Percentiles rank a stretch among this genome's conserved stretches.
Evolutionary conservation across 257 asterid genomes (phyloP).

Genomic region (Eucommia ulmoides): DNA sequence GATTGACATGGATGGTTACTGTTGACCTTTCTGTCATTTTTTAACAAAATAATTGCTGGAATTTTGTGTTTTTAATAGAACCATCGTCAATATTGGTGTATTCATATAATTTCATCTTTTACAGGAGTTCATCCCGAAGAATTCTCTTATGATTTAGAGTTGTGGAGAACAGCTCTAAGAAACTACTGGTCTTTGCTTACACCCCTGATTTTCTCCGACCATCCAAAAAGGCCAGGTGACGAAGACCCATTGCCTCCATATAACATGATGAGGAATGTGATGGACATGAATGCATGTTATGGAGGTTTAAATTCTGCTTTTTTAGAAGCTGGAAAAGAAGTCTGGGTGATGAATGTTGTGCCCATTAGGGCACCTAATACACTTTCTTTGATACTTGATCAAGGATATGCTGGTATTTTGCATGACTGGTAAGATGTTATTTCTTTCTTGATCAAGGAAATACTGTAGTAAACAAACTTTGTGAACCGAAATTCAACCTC

Average conservation of each 20-base stretch:
- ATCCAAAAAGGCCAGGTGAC: conserved; percentile 3
- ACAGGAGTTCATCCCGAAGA: conserved; percentile 72
- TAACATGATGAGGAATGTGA: conserved; percentile 88
- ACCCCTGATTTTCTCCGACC: conserved; percentile 54
- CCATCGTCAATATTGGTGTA: not conserved
- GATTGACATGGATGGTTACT: not conserved
- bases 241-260: conserved; percentile 69
- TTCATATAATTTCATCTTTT: not conserved
- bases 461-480: no score
- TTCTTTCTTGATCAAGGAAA: not conserved
- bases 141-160: conserved; percentile 53
- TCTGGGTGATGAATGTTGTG: conserved; percentile 94
- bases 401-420: conserved; percentile 64
- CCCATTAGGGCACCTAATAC: conserved; percentile 58
- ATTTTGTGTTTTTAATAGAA: not conserved
- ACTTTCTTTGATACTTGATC: conserved; percentile 68
- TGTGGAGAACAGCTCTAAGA: conserved; percentile 65
- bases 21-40: no score
- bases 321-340: conserved; percentile 60
- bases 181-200: conserved; percentile 95
- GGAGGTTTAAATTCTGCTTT: conserved; percentile 75
- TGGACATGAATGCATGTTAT: conserved; percentile 90
- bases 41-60: no score
- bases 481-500: no score
- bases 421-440: conserved; percentile 64